Conservation (phyloP, 257 asterid species). For the Anisodus tanguticus region DNA sequence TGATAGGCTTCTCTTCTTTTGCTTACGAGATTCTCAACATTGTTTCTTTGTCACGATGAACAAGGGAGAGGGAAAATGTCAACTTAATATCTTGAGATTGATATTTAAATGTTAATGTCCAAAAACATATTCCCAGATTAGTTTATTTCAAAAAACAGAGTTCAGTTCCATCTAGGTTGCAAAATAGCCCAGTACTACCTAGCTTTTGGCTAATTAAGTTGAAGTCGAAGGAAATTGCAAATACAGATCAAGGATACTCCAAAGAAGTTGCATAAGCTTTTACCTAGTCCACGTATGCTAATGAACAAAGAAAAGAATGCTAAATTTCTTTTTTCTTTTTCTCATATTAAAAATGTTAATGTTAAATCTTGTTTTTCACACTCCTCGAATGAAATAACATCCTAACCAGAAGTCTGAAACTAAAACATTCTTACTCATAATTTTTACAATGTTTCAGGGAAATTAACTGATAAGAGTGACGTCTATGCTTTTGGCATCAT, state of each 20-base stretch:
- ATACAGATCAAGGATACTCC: background rate
- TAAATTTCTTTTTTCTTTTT: background rate
- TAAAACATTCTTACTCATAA: constrained; percentile 15
- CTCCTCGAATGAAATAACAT: background rate
- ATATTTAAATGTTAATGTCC: background rate
- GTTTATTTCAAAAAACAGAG: constrained; percentile 1
- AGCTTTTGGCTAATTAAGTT: constrained; percentile 1
- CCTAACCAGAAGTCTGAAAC: background rate
- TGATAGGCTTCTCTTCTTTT: background rate
- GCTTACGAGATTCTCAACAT: background rate
- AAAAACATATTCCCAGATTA: background rate
- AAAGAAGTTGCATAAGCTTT: background rate
- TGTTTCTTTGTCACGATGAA: constrained; percentile 14
- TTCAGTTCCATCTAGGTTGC: background rate
- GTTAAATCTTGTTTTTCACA: background rate
- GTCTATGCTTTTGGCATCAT: constrained; percentile 93
- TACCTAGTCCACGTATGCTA: constrained; percentile 11
- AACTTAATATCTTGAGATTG: background rate
- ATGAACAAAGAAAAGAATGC: constrained; percentile 6
- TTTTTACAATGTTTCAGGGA: constrained; percentile 55
- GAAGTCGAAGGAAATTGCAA: background rate
- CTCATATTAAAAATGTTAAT: background rate
- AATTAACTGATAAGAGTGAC: constrained; percentile 92
- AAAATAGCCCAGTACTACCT: background rate
- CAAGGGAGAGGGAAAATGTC: background rate